Conservation (phyloP, 139 green algal species). For the Coelastrella sp. region DNA sequence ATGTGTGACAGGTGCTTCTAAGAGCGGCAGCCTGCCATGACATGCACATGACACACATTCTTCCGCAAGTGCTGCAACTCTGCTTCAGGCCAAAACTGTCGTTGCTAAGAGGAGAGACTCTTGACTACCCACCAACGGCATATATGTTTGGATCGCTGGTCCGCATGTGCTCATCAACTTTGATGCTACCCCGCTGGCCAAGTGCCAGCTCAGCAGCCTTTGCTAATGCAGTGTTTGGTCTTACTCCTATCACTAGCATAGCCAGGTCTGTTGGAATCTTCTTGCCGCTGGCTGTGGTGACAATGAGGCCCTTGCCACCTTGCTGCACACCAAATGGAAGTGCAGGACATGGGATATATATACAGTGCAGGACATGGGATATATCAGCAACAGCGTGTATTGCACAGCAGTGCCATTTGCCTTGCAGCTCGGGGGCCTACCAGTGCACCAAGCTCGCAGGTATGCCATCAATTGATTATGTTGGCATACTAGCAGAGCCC, state of each 20-base stretch:
- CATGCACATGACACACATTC: too few relatives aligned
- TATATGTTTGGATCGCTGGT: constrained; percentile 51
- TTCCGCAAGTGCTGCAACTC: too few relatives aligned
- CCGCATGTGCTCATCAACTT: constrained; percentile 65
- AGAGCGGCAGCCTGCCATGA: too few relatives aligned
- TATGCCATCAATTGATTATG: too few relatives aligned
- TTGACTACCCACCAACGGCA: constrained; percentile 23
- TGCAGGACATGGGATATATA: background rate
- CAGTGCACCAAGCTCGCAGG: too few relatives aligned
- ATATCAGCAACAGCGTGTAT: background rate
- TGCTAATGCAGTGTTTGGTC: constrained; percentile 56
- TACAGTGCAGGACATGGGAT: background rate
- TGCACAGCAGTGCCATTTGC: too few relatives aligned
- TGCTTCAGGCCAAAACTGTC: background rate
- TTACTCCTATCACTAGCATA: constrained; percentile 64
- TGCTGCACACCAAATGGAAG: background rate
- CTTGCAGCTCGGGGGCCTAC: too few relatives aligned
- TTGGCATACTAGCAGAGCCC: too few relatives aligned
- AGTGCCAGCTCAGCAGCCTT: constrained; percentile 57
- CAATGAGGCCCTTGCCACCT: constrained; percentile 46
- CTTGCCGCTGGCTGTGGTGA: constrained; percentile 56
- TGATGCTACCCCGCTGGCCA: constrained; percentile 57
- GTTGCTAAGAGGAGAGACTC: background rate
- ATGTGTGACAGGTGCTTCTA: too few relatives aligned
- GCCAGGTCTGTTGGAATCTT: constrained; percentile 54